Evolutionary conservation across 805 yeast genomes (phyloP).

Genomic region (Saccharomycopsis guyanensis): DNA sequence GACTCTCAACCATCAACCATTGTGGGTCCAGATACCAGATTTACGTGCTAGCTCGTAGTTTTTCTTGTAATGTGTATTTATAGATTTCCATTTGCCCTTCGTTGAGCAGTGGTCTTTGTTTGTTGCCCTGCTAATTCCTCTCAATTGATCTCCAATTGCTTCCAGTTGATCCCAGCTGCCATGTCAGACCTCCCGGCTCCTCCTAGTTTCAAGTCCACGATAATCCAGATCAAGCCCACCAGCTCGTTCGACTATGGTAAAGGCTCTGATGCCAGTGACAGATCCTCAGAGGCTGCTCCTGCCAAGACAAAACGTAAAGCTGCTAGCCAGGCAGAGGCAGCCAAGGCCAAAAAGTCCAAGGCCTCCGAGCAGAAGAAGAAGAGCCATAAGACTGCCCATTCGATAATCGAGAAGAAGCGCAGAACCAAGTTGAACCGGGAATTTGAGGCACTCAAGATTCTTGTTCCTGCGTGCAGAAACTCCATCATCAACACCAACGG

Average conservation of each 20-base stretch:
- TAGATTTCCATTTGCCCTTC: no score
- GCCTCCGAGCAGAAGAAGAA: constrained; percentile 32
- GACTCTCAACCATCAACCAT: background rate
- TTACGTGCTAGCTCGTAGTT: background rate
- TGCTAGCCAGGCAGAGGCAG: background rate
- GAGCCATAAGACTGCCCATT: constrained; percentile 54
- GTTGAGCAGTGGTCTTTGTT: no score
- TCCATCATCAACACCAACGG: constrained; percentile 24
- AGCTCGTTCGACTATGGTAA: constrained; percentile 5
- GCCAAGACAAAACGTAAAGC: background rate
- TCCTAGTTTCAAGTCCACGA: constrained; percentile 40
- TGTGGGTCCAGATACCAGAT: background rate
- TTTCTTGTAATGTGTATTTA: no score
- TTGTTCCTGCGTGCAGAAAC: constrained; percentile 72
- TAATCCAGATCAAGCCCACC: constrained; percentile 34
- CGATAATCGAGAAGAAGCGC: constrained; percentile 73
- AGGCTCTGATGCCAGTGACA: background rate
- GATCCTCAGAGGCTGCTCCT: constrained; percentile 19
- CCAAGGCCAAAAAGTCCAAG: constrained; percentile 25
- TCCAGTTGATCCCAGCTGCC: background rate
- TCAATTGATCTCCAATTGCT: no score
- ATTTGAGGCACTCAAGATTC: constrained; percentile 68
- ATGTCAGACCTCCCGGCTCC: constrained; percentile 35
- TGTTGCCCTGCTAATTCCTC: no score
- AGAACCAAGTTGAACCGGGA: constrained; percentile 75